phyloP scores from a whole-genome alignment of 2,329 filamentous ascomycete species.

The Nemania sp. region DNA sequence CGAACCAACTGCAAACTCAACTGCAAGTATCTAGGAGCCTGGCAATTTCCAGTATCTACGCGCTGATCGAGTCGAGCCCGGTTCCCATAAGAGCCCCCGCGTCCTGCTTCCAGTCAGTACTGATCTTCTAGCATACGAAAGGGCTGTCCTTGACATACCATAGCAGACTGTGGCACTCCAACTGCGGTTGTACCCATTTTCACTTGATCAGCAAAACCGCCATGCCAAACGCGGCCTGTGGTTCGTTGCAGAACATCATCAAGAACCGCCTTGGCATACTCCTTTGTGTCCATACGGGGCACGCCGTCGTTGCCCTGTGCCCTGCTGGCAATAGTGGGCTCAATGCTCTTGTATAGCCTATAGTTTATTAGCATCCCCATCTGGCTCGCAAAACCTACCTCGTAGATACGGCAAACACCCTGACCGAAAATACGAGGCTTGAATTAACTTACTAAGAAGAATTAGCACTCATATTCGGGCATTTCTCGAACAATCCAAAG shows the following conservation, averaged over 20 bases:
- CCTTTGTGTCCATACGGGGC: constrained; percentile 32
- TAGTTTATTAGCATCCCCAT: neutral
- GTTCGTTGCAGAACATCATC: constrained; percentile 29
- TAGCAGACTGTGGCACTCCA: constrained; percentile 30
- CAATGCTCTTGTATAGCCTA: constrained; percentile 33
- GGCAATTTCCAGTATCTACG: neutral
- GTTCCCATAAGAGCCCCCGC: constrained; percentile 30
- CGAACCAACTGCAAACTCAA: too few relatives aligned
- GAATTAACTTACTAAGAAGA: constrained; percentile 6
- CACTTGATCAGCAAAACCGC: constrained; percentile 26
- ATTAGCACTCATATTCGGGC: neutral
- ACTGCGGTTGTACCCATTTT: constrained; percentile 32
- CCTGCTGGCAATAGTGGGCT: constrained; percentile 27
- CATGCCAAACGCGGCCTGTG: constrained; percentile 33
- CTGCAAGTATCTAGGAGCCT: too few relatives aligned
- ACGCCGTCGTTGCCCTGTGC: constrained; percentile 33
- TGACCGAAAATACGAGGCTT: neutral
- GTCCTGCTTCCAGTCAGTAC: constrained; percentile 29
- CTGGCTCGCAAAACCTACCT: neutral
- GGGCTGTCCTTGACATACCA: constrained; percentile 18
- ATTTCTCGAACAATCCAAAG: too few relatives aligned
- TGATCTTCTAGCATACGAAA: neutral
- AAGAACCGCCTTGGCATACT: constrained; percentile 32
- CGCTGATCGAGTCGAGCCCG: constrained; percentile 27
- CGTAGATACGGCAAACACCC: neutral